Base-by-base conservation (phyloP, 371 early-diverging fungal genomes). In the Zychaea mexicana region DNA sequence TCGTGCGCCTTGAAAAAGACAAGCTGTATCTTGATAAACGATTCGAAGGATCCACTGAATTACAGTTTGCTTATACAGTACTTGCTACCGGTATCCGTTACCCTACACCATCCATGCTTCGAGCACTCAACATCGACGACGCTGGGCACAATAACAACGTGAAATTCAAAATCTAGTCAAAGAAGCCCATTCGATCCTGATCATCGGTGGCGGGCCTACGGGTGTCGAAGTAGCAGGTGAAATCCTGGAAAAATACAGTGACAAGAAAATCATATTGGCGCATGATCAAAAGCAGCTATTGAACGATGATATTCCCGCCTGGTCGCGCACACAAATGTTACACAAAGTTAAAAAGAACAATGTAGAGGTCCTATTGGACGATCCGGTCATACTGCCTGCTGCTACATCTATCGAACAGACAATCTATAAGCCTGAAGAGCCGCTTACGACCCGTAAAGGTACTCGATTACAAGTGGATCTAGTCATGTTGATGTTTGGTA, bases 151-250 rank as follows among this genome's bases (percentile, higher is more conserved):
- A 3, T 66, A 75, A 24, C 68, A 83, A n/a, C 36, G 28, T 2
- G 24, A 46, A 15, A 58, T 75, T n/a, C 79, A 77, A 5, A 52
- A 36, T 3, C 71, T 71, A 13, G 36, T 88, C 39, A 67, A 71
- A 15, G 47, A 52, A 1, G 83, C 88, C 9, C 46, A 74, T n/a
- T 71, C 77, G 0, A 70, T 87, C 39, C 55, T 88, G 12, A 76
- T 88, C 31, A 67, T 85, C 4, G 88, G 88, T 39, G 85, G 86
- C 52, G 86, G 88, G 0, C 72, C 85, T 2, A 79, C 80, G 0
- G 86, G 87, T 21, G 68, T 86, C 45, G 89, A 89, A 60, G 58
- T 84, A 0, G 77, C 84, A 12, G 85, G 86, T 6, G 86, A 81
- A 57, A 77, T 85, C 15, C 73, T 70, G 6, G 75, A 72, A 0